Base-by-base conservation (phyloP, 2,329 filamentous ascomycete species). In the Clonostachys rhizophaga region DNA sequence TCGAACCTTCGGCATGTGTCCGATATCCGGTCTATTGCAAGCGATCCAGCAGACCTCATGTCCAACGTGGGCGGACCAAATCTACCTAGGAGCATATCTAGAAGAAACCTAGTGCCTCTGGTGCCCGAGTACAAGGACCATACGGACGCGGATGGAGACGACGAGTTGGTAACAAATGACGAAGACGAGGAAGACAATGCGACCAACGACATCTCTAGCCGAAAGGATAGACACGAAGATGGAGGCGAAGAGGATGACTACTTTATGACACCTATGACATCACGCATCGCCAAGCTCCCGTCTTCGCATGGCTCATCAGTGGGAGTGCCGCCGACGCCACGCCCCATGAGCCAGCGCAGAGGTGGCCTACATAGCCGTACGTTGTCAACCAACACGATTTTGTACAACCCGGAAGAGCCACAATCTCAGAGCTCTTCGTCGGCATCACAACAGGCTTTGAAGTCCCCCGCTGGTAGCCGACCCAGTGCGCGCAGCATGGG, bases 101-200 rank as follows among this genome's bases (percentile, higher is more conserved):
- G 30, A 24, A 41, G 40, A 33, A 24, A 20, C 10, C 24, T 36
- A 9, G 11, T 39, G 3, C 51, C 54, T 33, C 52, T 64, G 39
- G 50, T 55, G 18, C 53, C 71, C 63, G 58, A 71, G 20, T 69
- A 74, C 44, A 77, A 76, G 53, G 76, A 79, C 41, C 83, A 91
- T 49, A 91, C 88, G 0, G 89, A 94, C 58, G 89, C 85, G 7
- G 90, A 95, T 60, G 89, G 90, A 1, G 91, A 96, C 57, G 91
- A 96, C 57, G 91, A 96, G 63, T 72, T 91, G n/a, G 78, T 88
- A 12, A 91, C 87, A 5, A 88, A 91, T 47, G 87, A 90, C 47
- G 87, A 91, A 48, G 82, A 84, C 34, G 78, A 85, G 40, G 79
- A 81, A 47, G 75, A 82, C 44, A 71, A 75, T 14, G 66, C 60